Base-by-base conservation (phyloP, 164 flowering plant genomes). In the Magnolia kwangsiensis region DNA sequence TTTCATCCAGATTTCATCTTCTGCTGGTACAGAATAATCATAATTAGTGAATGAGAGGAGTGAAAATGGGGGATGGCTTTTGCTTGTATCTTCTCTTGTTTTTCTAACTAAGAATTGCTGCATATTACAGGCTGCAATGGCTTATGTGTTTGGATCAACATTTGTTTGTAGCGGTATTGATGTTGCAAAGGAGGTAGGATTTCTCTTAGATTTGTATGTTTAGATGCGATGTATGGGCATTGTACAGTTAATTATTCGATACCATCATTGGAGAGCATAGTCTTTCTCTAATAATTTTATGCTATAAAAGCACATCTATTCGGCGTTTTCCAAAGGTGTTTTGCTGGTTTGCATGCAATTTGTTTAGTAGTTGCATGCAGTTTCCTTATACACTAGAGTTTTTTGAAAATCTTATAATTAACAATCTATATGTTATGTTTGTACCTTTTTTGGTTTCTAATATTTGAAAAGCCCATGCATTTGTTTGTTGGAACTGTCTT, bases 91-190 rank as follows among this genome's bases (percentile, higher is more conserved):
- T 9, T 51, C 23, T 13, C 29, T 68, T 50, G 11, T 7, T 23
- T 37, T 65, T 74, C 50, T 73, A 18, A 55, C 63, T 67, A 59
- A 21, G 50, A 73, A 71, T 72, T 88, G 83, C 45, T 37, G 3
- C 18, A 55, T 55, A 55, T 55, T 55, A 3, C 92, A 96, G 99
- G 88, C 75, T 81, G 99, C 99, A 24, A 93, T 96, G 97, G 89
- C 91, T 72, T 92, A 85, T 81, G 92, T 96, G 13, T 96, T 94
- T 86, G 99, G 99, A 75, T 91, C 99, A 76, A 94, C 95, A 37
- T 96, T 96, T 82, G 92, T 96, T 75, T 96, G 99, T 88, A 88
- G 87, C 83, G 90, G 83, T 61, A 79, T 55, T 82, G 92, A 92
- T 83, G 96, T 90, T 85, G 99, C 98, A 72, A 87, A 88, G 83